These are phyloP conservation scores for Penicillium chermesinum DNA, from an alignment of 495 filamentous ascomycete genomes.

Conservation along the genomic window DNA sequence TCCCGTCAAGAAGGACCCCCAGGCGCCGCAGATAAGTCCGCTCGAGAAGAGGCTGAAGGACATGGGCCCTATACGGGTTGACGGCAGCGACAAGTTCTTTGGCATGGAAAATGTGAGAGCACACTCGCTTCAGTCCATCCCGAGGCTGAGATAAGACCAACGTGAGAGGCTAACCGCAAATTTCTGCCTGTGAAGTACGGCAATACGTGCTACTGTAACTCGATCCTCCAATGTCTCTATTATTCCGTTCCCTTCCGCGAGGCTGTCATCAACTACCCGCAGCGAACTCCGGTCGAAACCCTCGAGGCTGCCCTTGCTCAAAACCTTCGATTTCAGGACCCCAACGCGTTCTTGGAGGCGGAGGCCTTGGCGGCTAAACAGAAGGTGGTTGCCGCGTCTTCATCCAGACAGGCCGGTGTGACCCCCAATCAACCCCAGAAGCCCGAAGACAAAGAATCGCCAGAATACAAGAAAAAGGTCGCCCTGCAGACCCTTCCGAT, in stretches of 20 bases:
- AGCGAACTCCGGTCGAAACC: conserved; percentile 52
- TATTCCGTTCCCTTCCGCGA: conserved; percentile 94
- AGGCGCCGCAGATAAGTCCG: conserved; percentile 63
- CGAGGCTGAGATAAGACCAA: background rate
- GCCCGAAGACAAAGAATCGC: conserved; percentile 73
- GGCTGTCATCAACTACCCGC: conserved; percentile 88
- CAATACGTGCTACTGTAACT: conserved; percentile 98
- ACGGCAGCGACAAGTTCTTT: conserved; percentile 98
- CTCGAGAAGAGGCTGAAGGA: conserved; percentile 79
- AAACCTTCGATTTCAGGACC: conserved; percentile 44
- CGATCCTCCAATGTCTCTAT: conserved; percentile 93
- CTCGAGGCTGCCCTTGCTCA: conserved; percentile 43
- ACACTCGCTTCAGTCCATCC: background rate
- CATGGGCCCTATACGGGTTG: conserved; percentile 68
- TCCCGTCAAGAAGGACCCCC: conserved; percentile 66
- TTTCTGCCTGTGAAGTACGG: conserved; percentile 67
- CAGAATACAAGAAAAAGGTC: conserved; percentile 95
- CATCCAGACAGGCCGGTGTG: conserved; percentile 44
- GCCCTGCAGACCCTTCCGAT: conserved; percentile 83
- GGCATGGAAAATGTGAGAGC: conserved; percentile 90
- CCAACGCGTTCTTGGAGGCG: conserved; percentile 36
- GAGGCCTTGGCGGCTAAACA: conserved; percentile 42
- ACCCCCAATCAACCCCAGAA: conserved; percentile 58
- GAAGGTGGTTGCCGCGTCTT: conserved; percentile 31
- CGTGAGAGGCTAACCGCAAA: background rate